These are phyloP conservation scores for Globisporangium camurandrum DNA, from an alignment of 352 stramenopile genomes.

Conservation along the genomic window DNA sequence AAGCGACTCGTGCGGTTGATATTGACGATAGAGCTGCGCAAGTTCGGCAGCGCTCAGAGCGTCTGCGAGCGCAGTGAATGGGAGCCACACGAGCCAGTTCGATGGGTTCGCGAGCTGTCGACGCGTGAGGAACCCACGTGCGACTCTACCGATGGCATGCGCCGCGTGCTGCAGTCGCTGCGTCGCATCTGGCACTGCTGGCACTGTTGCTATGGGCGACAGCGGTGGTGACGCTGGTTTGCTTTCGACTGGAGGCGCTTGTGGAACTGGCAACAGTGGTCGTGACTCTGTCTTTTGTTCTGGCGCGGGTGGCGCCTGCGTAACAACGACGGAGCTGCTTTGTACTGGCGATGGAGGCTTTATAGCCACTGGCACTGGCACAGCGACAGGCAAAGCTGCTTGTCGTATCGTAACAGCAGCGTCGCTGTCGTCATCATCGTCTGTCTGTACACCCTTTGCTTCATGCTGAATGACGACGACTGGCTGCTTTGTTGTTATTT, in stretches of 20 bases:
- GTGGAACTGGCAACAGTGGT: background rate
- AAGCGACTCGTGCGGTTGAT: constrained; percentile 16
- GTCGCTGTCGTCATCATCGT: constrained; percentile 26
- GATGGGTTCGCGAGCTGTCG: constrained; percentile 27
- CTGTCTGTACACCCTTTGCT: constrained; percentile 53
- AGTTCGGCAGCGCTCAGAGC: constrained; percentile 30
- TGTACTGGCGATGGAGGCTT: too few species aligned
- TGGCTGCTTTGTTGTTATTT: background rate
- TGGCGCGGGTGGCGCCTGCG: background rate
- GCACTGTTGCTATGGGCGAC: too few species aligned
- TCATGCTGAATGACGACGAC: constrained; percentile 14
- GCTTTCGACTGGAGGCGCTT: background rate
- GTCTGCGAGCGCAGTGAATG: constrained; percentile 18
- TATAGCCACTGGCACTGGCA: background rate
- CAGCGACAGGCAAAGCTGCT: background rate
- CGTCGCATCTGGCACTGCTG: constrained; percentile 3
- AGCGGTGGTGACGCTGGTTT: background rate
- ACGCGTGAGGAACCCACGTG: constrained; percentile 33
- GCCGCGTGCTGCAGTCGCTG: constrained; percentile 27
- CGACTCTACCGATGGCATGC: constrained; percentile 40
- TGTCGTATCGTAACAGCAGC: too few species aligned
- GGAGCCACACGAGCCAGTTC: constrained; percentile 46
- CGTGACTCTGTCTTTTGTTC: background rate
- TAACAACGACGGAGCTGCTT: background rate
- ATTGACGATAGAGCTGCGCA: constrained; percentile 7